Evolutionary conservation across 2,329 filamentous ascomycete genomes (phyloP), one percentile per base, ranked within the genome.

Genomic region (Sporothrix mexicana): DNA sequence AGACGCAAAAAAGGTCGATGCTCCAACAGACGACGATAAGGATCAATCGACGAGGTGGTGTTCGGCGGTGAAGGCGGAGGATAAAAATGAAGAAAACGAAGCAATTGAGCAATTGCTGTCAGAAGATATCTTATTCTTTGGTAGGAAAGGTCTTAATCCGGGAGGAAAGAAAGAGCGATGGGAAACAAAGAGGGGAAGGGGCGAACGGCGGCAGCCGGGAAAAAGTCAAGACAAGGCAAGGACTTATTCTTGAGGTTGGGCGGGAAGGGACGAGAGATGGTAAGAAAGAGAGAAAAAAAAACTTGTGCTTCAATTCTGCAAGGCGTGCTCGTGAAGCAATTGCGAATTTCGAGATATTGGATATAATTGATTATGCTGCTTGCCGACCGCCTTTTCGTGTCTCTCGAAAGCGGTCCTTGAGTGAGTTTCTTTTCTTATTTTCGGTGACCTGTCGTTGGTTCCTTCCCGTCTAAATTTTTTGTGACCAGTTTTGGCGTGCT

Each of bases 311-410:
- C 70, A 68, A 72, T 49, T 36, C 59, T 43, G 70, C 70, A 68
- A 72, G 57, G 43, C 72, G 69, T 71, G 72, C 69, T 73, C 68
- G 23, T 43, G 72, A 51, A 41, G 49, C 72, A 71, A 71, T 73
- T 51, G 68, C 53, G 49, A 53, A 47, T 73, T 36, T 36, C 3
- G 47, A 25, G 47, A 62, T 12, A 66, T 67, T 72, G 25, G 20
- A 10, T 67, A 23, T 49, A 59, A 66, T 47, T 61, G 62, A 17
- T 15, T 41, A 23, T 49, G 70, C 12, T 55, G 25, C 25, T 23
- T n/a, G 59, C 57, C 71, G 66, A 57, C 71, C 71, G 66, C 71
- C 55, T 70, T 61, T 70, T 70, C 43, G 43, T 61, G 20, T 49
- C 53, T 47, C 53, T 8, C 23, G 20, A 66, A 66, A 49, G 64